A percentile compares a stretch with the other conserved stretches of the same genome.
These are phyloP conservation scores for Trypanosoma mega DNA, from an alignment of 208 protist genomes.

Conservation along the genomic window DNA sequence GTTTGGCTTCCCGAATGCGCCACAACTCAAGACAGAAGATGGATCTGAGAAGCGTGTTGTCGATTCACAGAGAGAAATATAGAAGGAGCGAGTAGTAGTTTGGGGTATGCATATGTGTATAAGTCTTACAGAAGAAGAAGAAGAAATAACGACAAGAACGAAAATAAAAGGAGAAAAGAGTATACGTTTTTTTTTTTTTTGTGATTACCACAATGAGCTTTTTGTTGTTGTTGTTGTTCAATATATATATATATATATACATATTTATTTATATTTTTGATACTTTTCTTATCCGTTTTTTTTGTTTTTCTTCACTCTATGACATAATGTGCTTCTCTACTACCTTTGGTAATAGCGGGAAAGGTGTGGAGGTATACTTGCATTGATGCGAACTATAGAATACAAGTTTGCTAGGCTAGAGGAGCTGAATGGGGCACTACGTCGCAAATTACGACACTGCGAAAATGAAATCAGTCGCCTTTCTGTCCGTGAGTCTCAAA, in stretches of 20 bases:
- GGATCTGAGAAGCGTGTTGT: neutral
- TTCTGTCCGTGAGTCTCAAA: slow-evolving; percentile 25
- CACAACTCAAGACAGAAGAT: slow-evolving; percentile 39
- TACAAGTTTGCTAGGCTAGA: slow-evolving; percentile 24
- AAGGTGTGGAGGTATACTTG: neutral
- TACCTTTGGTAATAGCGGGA: too few species aligned
- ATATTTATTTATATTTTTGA: neutral
- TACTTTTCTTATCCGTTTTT: neutral
- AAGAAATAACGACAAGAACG: neutral
- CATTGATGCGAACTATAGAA: slow-evolving; percentile 13
- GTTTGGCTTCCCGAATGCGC: slow-evolving; percentile 81
- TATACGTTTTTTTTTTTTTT: neutral
- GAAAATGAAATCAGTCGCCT: slow-evolving; percentile 30
- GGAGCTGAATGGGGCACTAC: slow-evolving; percentile 29
- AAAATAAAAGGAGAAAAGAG: neutral
- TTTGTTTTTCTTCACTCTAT: neutral
- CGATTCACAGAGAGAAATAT: neutral
- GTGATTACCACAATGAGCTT: too few species aligned
- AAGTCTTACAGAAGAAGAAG: too few species aligned
- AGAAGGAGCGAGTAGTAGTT: neutral
- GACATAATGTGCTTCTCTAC: neutral
- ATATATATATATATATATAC: neutral
- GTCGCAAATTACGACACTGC: slow-evolving; percentile 22
- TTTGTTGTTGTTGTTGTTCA: neutral
- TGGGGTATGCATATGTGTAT: too few species aligned